Conservation (phyloP, 768 basidiomycete species). For the Kwoniella dendrophila region DNA sequence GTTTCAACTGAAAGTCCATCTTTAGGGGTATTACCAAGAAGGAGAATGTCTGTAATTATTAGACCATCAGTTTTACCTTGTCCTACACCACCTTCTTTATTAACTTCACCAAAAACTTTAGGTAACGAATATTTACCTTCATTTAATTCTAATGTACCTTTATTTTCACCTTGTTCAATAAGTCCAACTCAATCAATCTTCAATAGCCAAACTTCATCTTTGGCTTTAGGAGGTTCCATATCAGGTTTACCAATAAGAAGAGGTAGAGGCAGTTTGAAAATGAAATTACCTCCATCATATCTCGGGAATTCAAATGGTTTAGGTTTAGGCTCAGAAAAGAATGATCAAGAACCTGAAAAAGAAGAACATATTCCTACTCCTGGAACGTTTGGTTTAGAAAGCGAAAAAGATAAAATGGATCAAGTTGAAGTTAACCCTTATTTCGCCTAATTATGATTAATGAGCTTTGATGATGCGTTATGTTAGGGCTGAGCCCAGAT, state of each 20-base stretch:
- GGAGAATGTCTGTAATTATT: slow-evolving; percentile 19
- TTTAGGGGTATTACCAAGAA: not conserved
- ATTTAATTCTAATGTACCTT: no score
- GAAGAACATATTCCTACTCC: slow-evolving; percentile 37
- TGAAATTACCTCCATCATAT: slow-evolving; percentile 15
- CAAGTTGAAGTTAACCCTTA: slow-evolving; percentile 32
- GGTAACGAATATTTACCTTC: slow-evolving; percentile 14
- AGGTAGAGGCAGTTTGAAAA: slow-evolving; percentile 19
- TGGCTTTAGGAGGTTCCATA: not conserved
- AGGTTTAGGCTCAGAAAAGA: slow-evolving; percentile 1
- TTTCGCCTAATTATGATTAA: slow-evolving; percentile 19
- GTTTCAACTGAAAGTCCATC: not conserved
- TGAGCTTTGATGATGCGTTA: not conserved
- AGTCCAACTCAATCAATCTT: not conserved
- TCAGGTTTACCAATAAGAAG: slow-evolving; percentile 11
- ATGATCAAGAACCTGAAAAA: not conserved
- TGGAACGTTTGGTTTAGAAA: slow-evolving; percentile 36
- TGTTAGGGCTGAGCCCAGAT: not conserved
- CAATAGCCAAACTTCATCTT: not conserved
- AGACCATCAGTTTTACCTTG: slow-evolving; percentile 19
- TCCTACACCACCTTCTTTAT: slow-evolving; percentile 32
- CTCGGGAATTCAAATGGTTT: slow-evolving; percentile 11
- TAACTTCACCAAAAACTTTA: slow-evolving; percentile 30
- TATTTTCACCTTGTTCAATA: slow-evolving; percentile 10
- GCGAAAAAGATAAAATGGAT: slow-evolving; percentile 25